Percentiles rank a stretch among this genome's conserved stretches.
phyloP scores from a whole-genome alignment of 768 basidiomycete genomes.

The Rubroboletus pulcherrimus region DNA sequence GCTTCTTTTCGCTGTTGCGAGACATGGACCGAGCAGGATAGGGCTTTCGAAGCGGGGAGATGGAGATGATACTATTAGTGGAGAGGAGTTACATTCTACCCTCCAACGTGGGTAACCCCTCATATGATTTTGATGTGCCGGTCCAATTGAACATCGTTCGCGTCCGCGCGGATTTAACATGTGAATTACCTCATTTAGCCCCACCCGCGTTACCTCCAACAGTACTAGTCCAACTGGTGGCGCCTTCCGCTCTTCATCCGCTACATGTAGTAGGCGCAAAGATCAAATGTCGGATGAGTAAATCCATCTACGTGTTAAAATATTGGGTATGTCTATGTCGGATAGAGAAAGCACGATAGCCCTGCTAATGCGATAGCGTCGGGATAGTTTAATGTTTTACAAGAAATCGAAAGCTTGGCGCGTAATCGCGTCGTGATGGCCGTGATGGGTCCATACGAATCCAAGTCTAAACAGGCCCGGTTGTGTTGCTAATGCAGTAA shows the following conservation, averaged over 20 bases:
- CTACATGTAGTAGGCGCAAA: background rate
- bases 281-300: constrained; percentile 2
- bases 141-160: too few species aligned
- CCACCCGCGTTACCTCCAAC: constrained; percentile 20
- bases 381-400: constrained; percentile 21
- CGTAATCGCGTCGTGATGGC: constrained; percentile 10
- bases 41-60: background rate
- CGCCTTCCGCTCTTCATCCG: constrained; percentile 24
- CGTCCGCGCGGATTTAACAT: constrained; percentile 23
- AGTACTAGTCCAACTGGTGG: too few species aligned
- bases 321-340: constrained; percentile 1
- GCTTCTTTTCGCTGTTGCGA: constrained; percentile 60
- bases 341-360: constrained; percentile 10
- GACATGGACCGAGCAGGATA: constrained; percentile 39
- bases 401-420: constrained; percentile 1
- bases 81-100: background rate
- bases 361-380: constrained; percentile 9
- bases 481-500: constrained; percentile 1
- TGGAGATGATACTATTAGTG: background rate
- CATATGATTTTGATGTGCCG: constrained; percentile 12
- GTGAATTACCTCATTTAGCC: constrained; percentile 26
- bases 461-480: background rate
- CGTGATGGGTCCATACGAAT: constrained; percentile 6
- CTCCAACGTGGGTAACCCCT: constrained; percentile 11
- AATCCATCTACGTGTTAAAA: background rate